A percentile compares a stretch with the other conserved stretches of the same genome.
Conservation (phyloP, 495 filamentous ascomycete genomes). For the Pseudomonodictys pantanalensis region DNA sequence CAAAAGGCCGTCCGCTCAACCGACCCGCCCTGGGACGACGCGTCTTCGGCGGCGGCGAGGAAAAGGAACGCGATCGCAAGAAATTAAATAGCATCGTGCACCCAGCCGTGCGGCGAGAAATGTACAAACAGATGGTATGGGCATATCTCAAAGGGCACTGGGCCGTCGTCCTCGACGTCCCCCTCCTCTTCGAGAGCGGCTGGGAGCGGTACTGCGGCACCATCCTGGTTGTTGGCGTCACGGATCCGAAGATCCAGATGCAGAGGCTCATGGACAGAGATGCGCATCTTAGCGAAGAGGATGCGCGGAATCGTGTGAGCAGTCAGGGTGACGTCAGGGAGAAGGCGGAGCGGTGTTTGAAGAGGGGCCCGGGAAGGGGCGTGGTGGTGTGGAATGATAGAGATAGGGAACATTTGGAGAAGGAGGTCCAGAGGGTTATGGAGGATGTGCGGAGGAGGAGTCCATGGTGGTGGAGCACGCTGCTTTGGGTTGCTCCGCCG, state of each 20-base stretch:
- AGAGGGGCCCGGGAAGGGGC: conserved; percentile 59
- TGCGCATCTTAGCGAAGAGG: conserved; percentile 65
- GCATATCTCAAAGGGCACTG: conserved; percentile 67
- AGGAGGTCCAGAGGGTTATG: conserved; percentile 63
- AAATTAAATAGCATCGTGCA: conserved; percentile 89
- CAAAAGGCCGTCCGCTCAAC: conserved; percentile 69
- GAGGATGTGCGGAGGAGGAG: conserved; percentile 57
- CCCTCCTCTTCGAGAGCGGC: conserved; percentile 80
- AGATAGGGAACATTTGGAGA: conserved; percentile 61
- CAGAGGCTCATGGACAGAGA: conserved; percentile 68
- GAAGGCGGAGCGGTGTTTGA: conserved; percentile 72
- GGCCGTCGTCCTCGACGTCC: conserved; percentile 91
- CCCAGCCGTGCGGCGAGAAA: conserved; percentile 74
- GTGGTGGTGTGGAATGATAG: conserved; percentile 87
- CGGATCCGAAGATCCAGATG: conserved; percentile 75
- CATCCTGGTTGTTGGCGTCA: conserved; percentile 81
- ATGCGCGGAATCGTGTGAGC: conserved; percentile 75
- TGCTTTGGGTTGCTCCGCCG: conserved; percentile 69
- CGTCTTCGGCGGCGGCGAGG: conserved; percentile 73
- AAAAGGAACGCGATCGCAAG: conserved; percentile 61
- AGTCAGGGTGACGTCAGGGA: conserved; percentile 80
- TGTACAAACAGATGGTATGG: conserved; percentile 56
- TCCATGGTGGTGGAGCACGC: conserved; percentile 77
- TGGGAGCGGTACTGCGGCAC: conserved; percentile 78
- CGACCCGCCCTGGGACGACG: conserved; percentile 77